phyloP scores from a whole-genome alignment of 208 protist species.

The Strigomonas culicis region DNA sequence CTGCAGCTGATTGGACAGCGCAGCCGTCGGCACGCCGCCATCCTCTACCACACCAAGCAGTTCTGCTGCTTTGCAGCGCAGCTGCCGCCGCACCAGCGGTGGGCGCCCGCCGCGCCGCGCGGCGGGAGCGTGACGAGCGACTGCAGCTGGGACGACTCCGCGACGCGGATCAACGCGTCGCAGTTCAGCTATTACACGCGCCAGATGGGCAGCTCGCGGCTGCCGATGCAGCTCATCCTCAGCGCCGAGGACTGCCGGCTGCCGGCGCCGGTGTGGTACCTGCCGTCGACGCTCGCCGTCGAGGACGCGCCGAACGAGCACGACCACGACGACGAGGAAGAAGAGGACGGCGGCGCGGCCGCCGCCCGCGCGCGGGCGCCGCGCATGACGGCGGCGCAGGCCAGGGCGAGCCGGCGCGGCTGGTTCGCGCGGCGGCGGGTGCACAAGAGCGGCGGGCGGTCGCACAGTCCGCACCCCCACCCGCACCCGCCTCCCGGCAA shows the following conservation, averaged over 20 bases:
- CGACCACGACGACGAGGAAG: background rate
- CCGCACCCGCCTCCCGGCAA: constrained; percentile 6
- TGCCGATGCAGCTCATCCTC: constrained; percentile 22
- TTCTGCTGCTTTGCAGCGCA: constrained; percentile 34
- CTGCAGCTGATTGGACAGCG: constrained; percentile 20
- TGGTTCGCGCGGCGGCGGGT: background rate
- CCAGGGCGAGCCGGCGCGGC: background rate
- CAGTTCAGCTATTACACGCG: background rate
- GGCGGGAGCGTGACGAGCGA: too few species aligned
- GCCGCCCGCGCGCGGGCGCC: background rate
- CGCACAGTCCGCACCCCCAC: background rate
- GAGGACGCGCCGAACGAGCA: constrained; percentile 6
- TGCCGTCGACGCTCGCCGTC: constrained; percentile 21
- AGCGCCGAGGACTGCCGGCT: constrained; percentile 19
- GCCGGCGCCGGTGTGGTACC: constrained; percentile 34
- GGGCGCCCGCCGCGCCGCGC: too few species aligned
- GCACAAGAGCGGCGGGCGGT: background rate
- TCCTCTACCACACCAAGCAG: constrained; percentile 35
- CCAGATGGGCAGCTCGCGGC: constrained; percentile 5
- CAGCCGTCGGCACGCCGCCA: constrained; percentile 23
- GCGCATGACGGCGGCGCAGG: background rate
- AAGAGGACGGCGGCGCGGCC: background rate
- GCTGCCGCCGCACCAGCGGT: background rate
- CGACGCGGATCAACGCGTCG: background rate
- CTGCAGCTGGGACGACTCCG: background rate